A percentile compares a stretch with the other conserved stretches of the same genome.
These are phyloP conservation scores for Sporothrix brunneoviolacea DNA, from an alignment of 2,329 filamentous ascomycete species.

Conservation along the genomic window DNA sequence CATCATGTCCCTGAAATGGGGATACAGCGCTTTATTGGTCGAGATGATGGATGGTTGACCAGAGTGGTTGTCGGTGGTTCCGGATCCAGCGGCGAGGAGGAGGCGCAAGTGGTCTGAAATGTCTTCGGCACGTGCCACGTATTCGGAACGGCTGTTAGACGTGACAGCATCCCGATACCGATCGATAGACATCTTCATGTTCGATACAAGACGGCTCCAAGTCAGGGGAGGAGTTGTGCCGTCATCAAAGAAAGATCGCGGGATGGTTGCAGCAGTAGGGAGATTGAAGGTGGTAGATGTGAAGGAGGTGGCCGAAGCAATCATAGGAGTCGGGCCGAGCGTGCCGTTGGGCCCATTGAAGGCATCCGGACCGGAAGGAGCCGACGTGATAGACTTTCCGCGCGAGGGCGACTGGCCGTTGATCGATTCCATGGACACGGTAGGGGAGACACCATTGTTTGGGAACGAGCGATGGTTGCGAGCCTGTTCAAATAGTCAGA, in stretches of 20 bases:
- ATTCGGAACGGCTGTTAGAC: conserved; percentile 76
- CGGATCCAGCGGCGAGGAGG: conserved; percentile 89
- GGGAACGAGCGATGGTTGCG: conserved; percentile 59
- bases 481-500: conserved; percentile 32
- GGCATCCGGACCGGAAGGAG: conserved; percentile 45
- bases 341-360: conserved; percentile 40
- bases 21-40: conserved; percentile 93
- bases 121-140: conserved; percentile 90
- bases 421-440: conserved; percentile 86
- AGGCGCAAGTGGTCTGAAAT: conserved; percentile 94
- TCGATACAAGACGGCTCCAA: conserved; percentile 83
- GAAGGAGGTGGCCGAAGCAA: conserved; percentile 56
- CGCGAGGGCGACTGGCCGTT: conserved; percentile 54
- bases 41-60: conserved; percentile 99
- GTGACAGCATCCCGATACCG: conserved; percentile 85
- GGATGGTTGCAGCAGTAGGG: conserved; percentile 55
- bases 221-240: conserved; percentile 72
- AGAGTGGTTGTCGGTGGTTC: conserved; percentile 97
- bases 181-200: conserved; percentile 88
- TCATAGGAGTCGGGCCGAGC: conserved; percentile 40
- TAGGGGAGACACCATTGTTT: conserved; percentile 69
- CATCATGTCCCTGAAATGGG: conserved; percentile 99
- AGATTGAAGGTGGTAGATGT: conserved; percentile 52
- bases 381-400: conserved; percentile 36
- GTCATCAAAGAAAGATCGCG: conserved; percentile 86